These are phyloP conservation scores for Hygrocybe punicea DNA, from an alignment of 768 basidiomycete species.

Conservation along the genomic window DNA sequence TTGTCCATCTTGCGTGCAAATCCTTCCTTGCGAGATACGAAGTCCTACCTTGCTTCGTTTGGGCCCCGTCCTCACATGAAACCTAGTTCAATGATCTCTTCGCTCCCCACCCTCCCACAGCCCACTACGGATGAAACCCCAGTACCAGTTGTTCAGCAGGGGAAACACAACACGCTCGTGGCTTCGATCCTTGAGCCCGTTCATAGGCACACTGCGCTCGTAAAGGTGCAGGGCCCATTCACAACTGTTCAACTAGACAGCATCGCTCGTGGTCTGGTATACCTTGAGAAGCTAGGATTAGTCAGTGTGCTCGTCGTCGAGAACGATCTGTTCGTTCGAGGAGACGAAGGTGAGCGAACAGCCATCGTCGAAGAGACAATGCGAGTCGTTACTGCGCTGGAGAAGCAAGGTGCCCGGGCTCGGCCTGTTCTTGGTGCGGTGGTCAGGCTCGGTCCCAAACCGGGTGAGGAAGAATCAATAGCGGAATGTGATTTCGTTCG, in stretches of 20 bases:
- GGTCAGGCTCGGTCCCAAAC: constrained; percentile 78
- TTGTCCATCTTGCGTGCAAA: constrained; percentile 90
- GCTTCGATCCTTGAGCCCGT: constrained; percentile 83
- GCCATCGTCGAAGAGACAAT: constrained; percentile 76
- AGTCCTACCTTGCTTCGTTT: constrained; percentile 89
- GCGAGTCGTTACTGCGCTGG: constrained; percentile 77
- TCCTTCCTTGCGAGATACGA: constrained; percentile 87
- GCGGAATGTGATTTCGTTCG: constrained; percentile 35
- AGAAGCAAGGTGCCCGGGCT: constrained; percentile 80
- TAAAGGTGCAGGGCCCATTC: constrained; percentile 96
- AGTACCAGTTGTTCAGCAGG: constrained; percentile 33
- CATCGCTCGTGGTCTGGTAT: constrained; percentile 88
- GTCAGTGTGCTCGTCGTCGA: constrained; percentile 96
- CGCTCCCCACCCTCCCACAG: constrained; percentile 22
- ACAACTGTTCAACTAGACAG: constrained; percentile 90
- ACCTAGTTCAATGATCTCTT: constrained; percentile 25
- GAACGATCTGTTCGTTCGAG: constrained; percentile 68
- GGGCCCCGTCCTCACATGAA: constrained; percentile 55
- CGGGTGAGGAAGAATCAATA: constrained; percentile 38
- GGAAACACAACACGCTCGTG: constrained; percentile 53
- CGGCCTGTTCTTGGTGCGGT: constrained; percentile 86
- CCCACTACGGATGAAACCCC: constrained; percentile 32
- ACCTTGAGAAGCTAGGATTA: constrained; percentile 92
- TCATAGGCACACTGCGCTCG: constrained; percentile 82
- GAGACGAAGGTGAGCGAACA: constrained; percentile 66